Base-by-base conservation (phyloP, 768 basidiomycete species). In the Pulveroboletus sp. region DNA sequence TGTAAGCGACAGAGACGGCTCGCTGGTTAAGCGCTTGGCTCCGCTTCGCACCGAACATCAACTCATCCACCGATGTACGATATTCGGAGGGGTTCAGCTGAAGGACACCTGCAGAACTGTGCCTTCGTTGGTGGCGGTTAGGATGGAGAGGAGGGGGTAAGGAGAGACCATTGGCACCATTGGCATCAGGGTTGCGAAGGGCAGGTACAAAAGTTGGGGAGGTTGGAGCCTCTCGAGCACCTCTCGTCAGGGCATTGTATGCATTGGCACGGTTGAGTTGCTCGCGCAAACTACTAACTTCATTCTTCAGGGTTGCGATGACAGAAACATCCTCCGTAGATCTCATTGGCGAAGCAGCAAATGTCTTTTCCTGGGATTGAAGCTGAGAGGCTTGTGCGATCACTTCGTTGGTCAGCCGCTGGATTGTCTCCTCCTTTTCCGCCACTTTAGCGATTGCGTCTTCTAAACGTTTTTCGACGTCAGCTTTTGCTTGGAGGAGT, bases 261-360 rank as follows among this genome's bases (percentile, higher is more conserved):
- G 96, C 92, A 63, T 94, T 93, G n/a, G 92, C 84, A 30, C 95
- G 83, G 60, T 94, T 94, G 56, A 98, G 82, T 65, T 98, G 95
- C 64, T 99, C 96, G 51, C 93, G 90, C 28, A 98, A 78, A 60
- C 74, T 86, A 69, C 86, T 84, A 58, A 99, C 86, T 74, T 99
- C 96, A 58, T 82, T 89, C 69, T 95, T 93, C 59, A 99, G 80
- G 0, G 86, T 86, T 56, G 83, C 74, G 54, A 98, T 92, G 37
- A 95, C 86, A 14, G 89, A 86, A 56, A 75, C 83, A 62, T 97
- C 93, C 58, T 96, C 94, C 5, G 80, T 78, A 41, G 79, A 84
- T 55, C 84, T 81, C 40, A 73, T 69, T 6, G 88, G 84, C 0
- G 80, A 73, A 46, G 69, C 60, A 41, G 91, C 89, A 32, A 86